Base-by-base conservation (phyloP, 306 rosid genomes). In the Echinosophora koreensis region DNA sequence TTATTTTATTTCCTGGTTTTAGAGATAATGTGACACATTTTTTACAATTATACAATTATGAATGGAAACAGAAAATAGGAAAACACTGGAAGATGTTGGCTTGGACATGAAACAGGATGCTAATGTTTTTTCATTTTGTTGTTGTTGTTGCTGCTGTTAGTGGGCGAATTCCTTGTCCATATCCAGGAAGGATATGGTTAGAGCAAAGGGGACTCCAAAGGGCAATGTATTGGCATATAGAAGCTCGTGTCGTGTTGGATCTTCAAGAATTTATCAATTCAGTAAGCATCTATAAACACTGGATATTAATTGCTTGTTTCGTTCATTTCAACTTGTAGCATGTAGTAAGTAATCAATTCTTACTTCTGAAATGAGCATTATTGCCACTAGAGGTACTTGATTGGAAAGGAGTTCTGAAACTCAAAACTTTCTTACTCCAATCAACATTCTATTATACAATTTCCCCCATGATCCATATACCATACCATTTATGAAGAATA, bases 171-270 rank as follows among this genome's bases (percentile, higher is more conserved):
- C 91, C 95, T 57, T 94, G 98, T 69, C 98, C 98, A 7, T 87
- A 82, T 84, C 96, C 97, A 0, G 97, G 95, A 8, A 79, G 97
- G 75, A 89, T 90, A 80, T 92, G 97, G 97, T 68, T 94, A 76
- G 98, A 94, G 74, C 98, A 94, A 84, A 92, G 97, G 84, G 98
- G 98, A 42, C 78, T 92, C 74, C 93, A 94, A 77, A 86, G 97
- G 83, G 97, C 97, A 34, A 73, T 94, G 84, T 94, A 94, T 87
- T 94, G 98, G 98, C 98, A 92, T 57, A 92, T 94, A 38, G 98
- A 94, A 89, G 98, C 98, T 66, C 92, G 97, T 11, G 98, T 92
- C 74, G 98, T 94, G 0, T 89, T 94, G 93, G 97, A 94, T 78
- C 98, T 90, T 87, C 97, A 79, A 78, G 97, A 94, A 74, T 76